phyloP scores from a whole-genome alignment of 2,329 filamentous ascomycete genomes.

The Botryotinia convoluta region DNA sequence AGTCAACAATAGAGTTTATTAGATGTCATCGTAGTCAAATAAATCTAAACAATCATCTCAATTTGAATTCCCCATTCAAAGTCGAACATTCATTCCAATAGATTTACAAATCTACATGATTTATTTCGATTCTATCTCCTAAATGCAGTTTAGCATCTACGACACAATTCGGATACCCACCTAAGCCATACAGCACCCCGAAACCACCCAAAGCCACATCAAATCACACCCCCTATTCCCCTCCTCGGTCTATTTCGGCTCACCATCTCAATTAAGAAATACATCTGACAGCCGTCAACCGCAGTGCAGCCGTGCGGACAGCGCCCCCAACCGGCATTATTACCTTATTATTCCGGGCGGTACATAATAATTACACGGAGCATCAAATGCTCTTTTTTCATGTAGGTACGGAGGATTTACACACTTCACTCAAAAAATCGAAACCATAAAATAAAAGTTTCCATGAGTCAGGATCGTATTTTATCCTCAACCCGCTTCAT shows the following conservation, averaged over 20 bases:
- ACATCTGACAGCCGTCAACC: constrained; percentile 15
- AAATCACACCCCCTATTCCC: constrained; percentile 14
- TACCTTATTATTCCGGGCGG: constrained; percentile 5
- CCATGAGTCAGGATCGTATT: background rate
- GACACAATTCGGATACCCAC: background rate
- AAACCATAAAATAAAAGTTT: background rate
- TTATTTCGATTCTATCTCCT: background rate
- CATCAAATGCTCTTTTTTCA: constrained; percentile 10
- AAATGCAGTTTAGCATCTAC: background rate
- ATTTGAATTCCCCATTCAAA: background rate
- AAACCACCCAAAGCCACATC: background rate
- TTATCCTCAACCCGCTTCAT: background rate
- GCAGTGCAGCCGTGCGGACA: constrained; percentile 12
- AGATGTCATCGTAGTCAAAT: background rate
- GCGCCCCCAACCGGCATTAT: constrained; percentile 9
- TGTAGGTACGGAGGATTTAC: background rate
- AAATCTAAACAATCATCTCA: background rate
- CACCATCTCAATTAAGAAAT: background rate
- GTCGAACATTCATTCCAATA: background rate
- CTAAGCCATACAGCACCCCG: background rate
- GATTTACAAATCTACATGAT: background rate
- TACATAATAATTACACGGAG: constrained; percentile 1
- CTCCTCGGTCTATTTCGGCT: constrained; percentile 9
- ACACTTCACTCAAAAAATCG: background rate
- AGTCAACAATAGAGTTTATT: background rate